Conservation (phyloP, 2,329 filamentous ascomycete species). For the Whalleya microplaca region DNA sequence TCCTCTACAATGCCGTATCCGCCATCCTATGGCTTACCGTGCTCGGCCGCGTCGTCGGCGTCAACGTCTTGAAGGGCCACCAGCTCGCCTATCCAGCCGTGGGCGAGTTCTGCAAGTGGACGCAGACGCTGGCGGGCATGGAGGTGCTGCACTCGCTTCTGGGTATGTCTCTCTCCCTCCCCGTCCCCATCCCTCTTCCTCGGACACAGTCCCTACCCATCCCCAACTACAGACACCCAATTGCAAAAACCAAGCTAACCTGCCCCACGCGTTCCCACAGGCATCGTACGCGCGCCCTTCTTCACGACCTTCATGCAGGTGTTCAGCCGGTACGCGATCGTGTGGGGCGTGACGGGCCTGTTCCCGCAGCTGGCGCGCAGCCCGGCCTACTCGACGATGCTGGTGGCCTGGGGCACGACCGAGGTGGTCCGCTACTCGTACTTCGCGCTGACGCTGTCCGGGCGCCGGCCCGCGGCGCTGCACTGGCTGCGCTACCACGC, state of each 20-base stretch:
- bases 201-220: too few species aligned
- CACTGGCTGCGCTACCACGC: constrained; percentile 89
- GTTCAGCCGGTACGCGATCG: constrained; percentile 80
- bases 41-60: constrained; percentile 65
- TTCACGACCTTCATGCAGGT: constrained; percentile 91
- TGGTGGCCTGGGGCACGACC: constrained; percentile 85
- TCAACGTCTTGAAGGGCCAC: constrained; percentile 59
- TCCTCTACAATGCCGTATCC: constrained; percentile 82
- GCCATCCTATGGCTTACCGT: constrained; percentile 79
- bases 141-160: constrained; percentile 82
- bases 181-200: not conserved
- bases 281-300: constrained; percentile 83
- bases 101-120: constrained; percentile 73
- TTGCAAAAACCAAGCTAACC: constrained; percentile 11
- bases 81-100: constrained; percentile 62
- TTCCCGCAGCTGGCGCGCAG: constrained; percentile 68
- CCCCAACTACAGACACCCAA: not conserved
- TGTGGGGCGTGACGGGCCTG: constrained; percentile 79
- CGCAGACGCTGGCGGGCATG: constrained; percentile 80
- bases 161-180: constrained; percentile 54
- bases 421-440: constrained; percentile 93
- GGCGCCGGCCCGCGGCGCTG: constrained; percentile 62
- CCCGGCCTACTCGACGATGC: constrained; percentile 71
- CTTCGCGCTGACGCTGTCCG: constrained; percentile 74
- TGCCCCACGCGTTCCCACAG: constrained; percentile 45